These are phyloP conservation scores for Trichoderma koningiopsis DNA, from an alignment of 2,329 filamentous ascomycete genomes.

Conservation along the genomic window DNA sequence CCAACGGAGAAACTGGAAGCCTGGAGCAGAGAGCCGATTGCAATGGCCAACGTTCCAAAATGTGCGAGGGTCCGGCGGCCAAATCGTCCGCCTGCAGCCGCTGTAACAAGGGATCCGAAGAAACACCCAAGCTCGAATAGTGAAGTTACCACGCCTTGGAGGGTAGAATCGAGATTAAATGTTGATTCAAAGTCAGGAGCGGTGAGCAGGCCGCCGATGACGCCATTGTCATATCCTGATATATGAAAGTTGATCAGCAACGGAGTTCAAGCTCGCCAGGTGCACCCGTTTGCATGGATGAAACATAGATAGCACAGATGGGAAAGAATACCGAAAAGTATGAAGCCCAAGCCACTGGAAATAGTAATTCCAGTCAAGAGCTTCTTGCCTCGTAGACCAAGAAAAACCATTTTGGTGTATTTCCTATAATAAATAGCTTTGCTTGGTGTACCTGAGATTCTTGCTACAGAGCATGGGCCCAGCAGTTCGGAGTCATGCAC, in stretches of 20 bases:
- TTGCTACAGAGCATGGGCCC: not conserved
- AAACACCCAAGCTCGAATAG: conserved; percentile 20
- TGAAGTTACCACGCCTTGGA: conserved; percentile 18
- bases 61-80: conserved; percentile 48
- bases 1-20: conserved; percentile 45
- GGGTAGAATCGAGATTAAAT: conserved; percentile 13
- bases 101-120: conserved; percentile 29
- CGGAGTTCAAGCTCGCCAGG: not conserved
- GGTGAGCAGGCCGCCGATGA: conserved; percentile 14
- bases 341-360: conserved; percentile 17
- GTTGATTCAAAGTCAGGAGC: conserved; percentile 19
- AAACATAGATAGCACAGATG: not conserved
- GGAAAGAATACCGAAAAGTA: conserved; percentile 5
- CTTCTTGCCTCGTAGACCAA: conserved; percentile 6
- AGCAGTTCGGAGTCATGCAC: not conserved
- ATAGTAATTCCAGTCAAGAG: conserved; percentile 18
- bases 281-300: not conserved
- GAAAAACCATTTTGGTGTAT: not conserved
- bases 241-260: not conserved
- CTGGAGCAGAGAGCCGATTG: conserved; percentile 49
- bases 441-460: not conserved
- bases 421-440: not conserved
- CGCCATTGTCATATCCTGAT: conserved; percentile 13
- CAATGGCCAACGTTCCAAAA: conserved; percentile 47
- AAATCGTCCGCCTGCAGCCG: conserved; percentile 47